A percentile compares a stretch with the other conserved stretches of the same genome.
Evolutionary conservation across 345 rosid genomes (phyloP).

Genomic region (Leavenworthia alabamica): DNA sequence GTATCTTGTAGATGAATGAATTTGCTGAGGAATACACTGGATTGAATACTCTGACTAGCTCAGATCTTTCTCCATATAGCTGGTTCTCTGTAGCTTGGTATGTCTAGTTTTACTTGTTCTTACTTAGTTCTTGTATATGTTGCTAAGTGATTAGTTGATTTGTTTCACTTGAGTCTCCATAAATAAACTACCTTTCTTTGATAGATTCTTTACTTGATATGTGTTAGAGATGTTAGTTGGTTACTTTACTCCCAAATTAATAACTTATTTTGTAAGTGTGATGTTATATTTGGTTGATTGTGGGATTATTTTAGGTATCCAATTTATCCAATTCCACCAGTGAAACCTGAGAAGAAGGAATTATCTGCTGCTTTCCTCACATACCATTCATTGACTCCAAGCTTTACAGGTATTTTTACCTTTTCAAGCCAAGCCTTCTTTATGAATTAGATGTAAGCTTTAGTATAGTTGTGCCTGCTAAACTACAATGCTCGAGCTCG

Average conservation of each 20-base stretch:
- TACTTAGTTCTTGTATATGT: neutral
- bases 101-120: neutral
- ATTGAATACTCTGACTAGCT: neutral
- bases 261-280: neutral
- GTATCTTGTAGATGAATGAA: neutral
- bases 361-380: conserved; percentile 42
- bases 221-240: neutral
- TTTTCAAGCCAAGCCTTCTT: neutral
- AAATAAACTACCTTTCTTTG: neutral
- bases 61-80: conserved; percentile 17
- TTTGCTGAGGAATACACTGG: conserved; percentile 12
- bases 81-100: conserved; percentile 25
- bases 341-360: conserved; percentile 17
- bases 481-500: neutral
- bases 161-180: too few species aligned
- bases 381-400: conserved; percentile 33
- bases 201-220: neutral
- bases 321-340: conserved; percentile 33
- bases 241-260: neutral
- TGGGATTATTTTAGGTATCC: conserved; percentile 36
- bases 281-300: neutral
- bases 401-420: conserved; percentile 33
- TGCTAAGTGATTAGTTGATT: neutral
- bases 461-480: neutral
- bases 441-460: neutral